Conservation (phyloP, 2,329 filamentous ascomycete species). For the Trichoderma sp. region DNA sequence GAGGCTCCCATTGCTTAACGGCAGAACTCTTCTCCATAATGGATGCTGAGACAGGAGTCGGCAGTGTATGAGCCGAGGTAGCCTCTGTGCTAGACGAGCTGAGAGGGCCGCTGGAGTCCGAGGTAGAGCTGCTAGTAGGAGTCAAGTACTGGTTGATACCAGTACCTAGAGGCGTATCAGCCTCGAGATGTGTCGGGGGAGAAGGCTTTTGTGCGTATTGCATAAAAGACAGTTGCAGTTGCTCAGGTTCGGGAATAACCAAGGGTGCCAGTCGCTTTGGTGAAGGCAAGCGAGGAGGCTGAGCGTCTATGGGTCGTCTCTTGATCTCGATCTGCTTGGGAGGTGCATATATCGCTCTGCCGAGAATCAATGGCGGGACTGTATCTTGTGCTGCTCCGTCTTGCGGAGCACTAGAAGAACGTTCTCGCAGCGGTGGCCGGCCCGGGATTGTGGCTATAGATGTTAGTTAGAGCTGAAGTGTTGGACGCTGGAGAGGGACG, state of each 20-base stretch:
- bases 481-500: background rate
- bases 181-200: constrained; percentile 41
- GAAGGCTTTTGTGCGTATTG: background rate
- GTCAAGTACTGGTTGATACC: constrained; percentile 45
- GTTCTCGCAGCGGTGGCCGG: constrained; percentile 61
- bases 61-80: constrained; percentile 41
- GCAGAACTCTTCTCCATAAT: constrained; percentile 42
- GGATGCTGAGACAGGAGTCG: constrained; percentile 52
- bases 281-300: constrained; percentile 35
- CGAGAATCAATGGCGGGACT: background rate
- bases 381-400: constrained; percentile 2
- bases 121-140: constrained; percentile 35
- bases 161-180: constrained; percentile 43
- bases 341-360: constrained; percentile 26
- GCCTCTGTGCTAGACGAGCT: constrained; percentile 42
- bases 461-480: background rate
- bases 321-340: constrained; percentile 24
- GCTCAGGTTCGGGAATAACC: constrained; percentile 46
- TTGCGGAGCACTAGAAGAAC: constrained; percentile 59
- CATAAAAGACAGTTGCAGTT: background rate
- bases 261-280: constrained; percentile 56
- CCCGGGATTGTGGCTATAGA: constrained; percentile 63
- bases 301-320: constrained; percentile 1
- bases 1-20: constrained; percentile 45
- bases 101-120: constrained; percentile 40